These are phyloP conservation scores for Lablab purpureus DNA, from an alignment of 306 rosid genomes.

Conservation along the genomic window DNA sequence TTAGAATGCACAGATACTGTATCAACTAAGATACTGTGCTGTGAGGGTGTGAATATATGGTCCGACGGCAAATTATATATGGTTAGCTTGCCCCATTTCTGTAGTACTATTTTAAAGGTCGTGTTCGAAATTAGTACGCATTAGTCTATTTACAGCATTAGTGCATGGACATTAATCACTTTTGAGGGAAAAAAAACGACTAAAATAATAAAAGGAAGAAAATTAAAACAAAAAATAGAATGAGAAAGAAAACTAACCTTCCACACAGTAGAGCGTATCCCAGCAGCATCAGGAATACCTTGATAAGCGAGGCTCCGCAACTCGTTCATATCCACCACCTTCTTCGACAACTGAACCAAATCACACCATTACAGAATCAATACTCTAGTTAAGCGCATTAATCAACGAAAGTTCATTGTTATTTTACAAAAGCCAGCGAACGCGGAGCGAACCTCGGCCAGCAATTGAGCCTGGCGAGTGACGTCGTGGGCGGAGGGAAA, in stretches of 20 bases:
- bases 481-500: constrained; percentile 64
- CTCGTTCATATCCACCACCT: constrained; percentile 73
- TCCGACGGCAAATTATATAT: background rate
- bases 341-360: constrained; percentile 64
- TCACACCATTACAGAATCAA: constrained; percentile 28
- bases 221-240: background rate
- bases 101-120: background rate
- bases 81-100: background rate
- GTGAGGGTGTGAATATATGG: background rate
- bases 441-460: constrained; percentile 65
- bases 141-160: background rate
- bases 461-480: constrained; percentile 85
- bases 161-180: background rate
- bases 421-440: background rate
- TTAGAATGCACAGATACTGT: background rate
- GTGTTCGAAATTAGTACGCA: background rate
- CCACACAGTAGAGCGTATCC: constrained; percentile 95
- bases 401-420: background rate
- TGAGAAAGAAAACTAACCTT: constrained; percentile 58
- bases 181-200: background rate
- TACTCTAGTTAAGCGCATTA: background rate
- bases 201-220: background rate
- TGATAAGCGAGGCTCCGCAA: constrained; percentile 79
- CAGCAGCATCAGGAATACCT: constrained; percentile 92
- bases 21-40: background rate